These are phyloP conservation scores for Ceratonia siliqua DNA, from an alignment of 306 rosid species.

Conservation along the genomic window DNA sequence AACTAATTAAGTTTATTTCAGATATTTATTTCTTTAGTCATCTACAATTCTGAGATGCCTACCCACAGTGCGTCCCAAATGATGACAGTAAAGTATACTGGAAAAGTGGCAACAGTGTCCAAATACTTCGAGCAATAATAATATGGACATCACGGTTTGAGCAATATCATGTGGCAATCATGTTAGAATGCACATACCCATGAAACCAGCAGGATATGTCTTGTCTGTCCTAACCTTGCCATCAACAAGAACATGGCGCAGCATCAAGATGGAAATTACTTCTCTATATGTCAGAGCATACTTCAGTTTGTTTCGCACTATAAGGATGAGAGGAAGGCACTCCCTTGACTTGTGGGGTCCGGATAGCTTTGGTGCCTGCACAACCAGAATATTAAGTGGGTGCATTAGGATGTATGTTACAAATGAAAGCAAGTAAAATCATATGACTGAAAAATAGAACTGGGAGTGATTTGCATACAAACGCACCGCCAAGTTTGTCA, in stretches of 20 bases:
- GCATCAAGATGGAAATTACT: conserved; percentile 63
- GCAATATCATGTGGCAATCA: background rate
- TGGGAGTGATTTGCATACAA: conserved; percentile 26
- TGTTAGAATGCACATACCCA: conserved; percentile 38
- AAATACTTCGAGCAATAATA: background rate
- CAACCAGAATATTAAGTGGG: background rate
- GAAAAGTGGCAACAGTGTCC: background rate
- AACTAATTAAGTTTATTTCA: background rate
- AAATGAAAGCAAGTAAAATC: background rate
- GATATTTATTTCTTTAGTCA: too few species aligned
- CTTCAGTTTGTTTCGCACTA: conserved; percentile 56
- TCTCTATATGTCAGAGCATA: conserved; percentile 67
- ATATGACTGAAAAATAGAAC: background rate
- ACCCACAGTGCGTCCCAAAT: background rate
- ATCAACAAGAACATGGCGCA: conserved; percentile 61
- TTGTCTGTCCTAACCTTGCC: conserved; percentile 60
- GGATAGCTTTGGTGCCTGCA: conserved; percentile 69
- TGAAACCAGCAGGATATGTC: conserved; percentile 60
- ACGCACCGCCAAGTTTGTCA: conserved; percentile 70
- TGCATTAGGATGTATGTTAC: background rate
- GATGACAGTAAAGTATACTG: background rate
- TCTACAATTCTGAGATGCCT: background rate
- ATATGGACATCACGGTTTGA: background rate
- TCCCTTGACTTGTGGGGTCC: conserved; percentile 70
- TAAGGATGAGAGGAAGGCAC: conserved; percentile 62